Base-by-base conservation (phyloP, 2,329 filamentous ascomycete genomes). In the Aureobasidium sp. region DNA sequence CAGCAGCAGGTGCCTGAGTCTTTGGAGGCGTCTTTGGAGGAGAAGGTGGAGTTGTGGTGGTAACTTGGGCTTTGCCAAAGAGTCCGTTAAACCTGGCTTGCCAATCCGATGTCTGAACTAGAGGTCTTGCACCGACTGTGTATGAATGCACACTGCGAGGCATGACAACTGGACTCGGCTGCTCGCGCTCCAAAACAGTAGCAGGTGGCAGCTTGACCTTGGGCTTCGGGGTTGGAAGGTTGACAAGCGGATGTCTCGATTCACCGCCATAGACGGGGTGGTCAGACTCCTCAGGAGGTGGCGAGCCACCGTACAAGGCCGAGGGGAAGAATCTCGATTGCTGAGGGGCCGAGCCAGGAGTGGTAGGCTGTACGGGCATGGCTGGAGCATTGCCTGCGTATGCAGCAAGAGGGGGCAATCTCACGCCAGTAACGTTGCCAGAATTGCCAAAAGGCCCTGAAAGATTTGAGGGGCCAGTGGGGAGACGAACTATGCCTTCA, bases 21-120 rank as follows among this genome's bases (percentile, higher is more conserved):
- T 67, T 68, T 16, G 68, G 67, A 47, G 70, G 66, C 27, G 68
- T 73, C 27, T 66, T 63, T 19, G 66, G 65, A 38, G 65, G 64
- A 22, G 65, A 66, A 11, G 65, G 66, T n/a, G 66, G 64, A 6
- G 64, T 58, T 24, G 67, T 65, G 3, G 68, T 65, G 24, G 64
- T 74, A 17, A 77, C 70, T 6, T 69, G 63, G 5, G 81, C 76
- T 64, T 86, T 90, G 60, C 83, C 80, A 53, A 84, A 75, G 39
- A 95, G 77, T 40, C 79, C 84, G 67, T 95, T 90, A 67, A 96
- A 90, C 62, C 83, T 83, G 61, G 86, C 84, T 67, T 95, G 89
- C 90, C 90, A 91, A 52, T 77, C 77, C 63, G 57, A 71, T 60
- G 71, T 71, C 56, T 70, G 74, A 47, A 74, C 68, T 55, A 74